A percentile compares a stretch with the other conserved stretches of the same genome.
Evolutionary conservation across 2,329 filamentous ascomycete species (phyloP).

Genomic region (Calonectria multiphialidica): DNA sequence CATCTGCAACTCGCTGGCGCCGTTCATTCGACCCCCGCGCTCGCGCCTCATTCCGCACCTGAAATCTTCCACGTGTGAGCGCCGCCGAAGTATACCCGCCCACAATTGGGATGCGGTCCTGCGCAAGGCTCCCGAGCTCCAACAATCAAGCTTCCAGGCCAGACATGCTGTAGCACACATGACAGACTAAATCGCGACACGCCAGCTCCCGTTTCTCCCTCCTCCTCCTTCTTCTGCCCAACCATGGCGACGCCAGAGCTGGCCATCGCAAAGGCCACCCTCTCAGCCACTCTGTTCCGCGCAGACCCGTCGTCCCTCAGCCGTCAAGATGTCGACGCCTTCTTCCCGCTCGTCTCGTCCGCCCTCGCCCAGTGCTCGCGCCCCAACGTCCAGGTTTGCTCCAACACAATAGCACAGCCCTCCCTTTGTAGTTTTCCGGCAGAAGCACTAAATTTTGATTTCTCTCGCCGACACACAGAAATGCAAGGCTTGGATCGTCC

Average conservation of each 20-base stretch:
- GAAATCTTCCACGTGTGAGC: background rate
- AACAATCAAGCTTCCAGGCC: constrained; percentile 4
- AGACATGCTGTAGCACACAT: constrained; percentile 9
- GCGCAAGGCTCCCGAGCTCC: background rate
- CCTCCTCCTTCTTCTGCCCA: background rate
- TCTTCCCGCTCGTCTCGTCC: constrained; percentile 75
- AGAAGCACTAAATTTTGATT: constrained; percentile 45
- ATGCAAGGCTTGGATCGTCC: constrained; percentile 88
- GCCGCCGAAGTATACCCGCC: constrained; percentile 21
- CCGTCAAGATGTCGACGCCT: constrained; percentile 76
- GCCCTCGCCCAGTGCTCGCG: constrained; percentile 79
- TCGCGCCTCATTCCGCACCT: constrained; percentile 6
- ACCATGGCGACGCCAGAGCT: constrained; percentile 77
- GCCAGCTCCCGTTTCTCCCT: background rate
- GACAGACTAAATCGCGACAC: background rate
- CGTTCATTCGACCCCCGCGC: background rate
- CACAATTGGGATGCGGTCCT: background rate
- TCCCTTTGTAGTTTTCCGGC: constrained; percentile 37
- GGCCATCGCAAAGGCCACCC: constrained; percentile 83
- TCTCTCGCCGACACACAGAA: constrained; percentile 67
- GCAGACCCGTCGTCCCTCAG: constrained; percentile 78
- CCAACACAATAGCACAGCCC: constrained; percentile 38
- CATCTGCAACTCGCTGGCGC: constrained; percentile 3
- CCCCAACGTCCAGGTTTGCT: constrained; percentile 90
- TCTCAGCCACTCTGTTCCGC: constrained; percentile 79